phyloP scores from a whole-genome alignment of 23 red algal genomes.

The Gracilaria gracilis region DNA sequence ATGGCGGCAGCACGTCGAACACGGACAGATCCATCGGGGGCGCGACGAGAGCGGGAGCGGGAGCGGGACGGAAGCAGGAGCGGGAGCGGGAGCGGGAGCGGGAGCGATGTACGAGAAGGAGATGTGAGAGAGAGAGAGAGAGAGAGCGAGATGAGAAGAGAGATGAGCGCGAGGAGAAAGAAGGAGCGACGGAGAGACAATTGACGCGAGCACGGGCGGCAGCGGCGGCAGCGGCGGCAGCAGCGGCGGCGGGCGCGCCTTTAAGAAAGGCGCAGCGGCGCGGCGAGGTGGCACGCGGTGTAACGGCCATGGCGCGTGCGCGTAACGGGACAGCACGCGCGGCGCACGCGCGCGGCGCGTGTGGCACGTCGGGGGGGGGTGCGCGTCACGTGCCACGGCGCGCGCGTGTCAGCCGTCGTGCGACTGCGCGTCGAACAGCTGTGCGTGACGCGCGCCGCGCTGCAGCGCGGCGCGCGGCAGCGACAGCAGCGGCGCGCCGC shows the following conservation, averaged over 20 bases:
- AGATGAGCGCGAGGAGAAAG: too few species aligned
- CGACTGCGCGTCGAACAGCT: slow-evolving; percentile 41
- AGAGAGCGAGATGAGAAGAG: too few species aligned
- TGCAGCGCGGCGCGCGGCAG: slow-evolving; percentile 36
- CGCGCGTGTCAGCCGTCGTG: not conserved
- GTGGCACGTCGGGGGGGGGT: not conserved
- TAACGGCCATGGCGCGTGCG: slow-evolving; percentile 11
- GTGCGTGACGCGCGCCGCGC: slow-evolving; percentile 26
- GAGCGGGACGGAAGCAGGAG: not conserved
- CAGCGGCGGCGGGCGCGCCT: not conserved
- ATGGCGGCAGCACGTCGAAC: slow-evolving; percentile 28
- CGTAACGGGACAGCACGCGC: slow-evolving; percentile 8
- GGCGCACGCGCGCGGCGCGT: not conserved
- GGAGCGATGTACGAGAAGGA: too few species aligned
- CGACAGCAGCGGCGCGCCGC: slow-evolving; percentile 48
- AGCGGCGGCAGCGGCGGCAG: slow-evolving; percentile 43
- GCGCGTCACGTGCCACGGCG: not conserved
- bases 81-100: too few species aligned
- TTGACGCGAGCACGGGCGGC: not conserved
- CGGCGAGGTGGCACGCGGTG: not conserved
- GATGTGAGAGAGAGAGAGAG: too few species aligned
- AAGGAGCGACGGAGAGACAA: too few species aligned
- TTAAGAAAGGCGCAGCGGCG: not conserved
- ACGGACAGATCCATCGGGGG: not conserved
- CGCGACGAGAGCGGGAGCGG: not conserved